Evolutionary conservation across 148 eudicot genomes (phyloP), one percentile per base, ranked within the genome.

Genomic region (Agrostemma githago): DNA sequence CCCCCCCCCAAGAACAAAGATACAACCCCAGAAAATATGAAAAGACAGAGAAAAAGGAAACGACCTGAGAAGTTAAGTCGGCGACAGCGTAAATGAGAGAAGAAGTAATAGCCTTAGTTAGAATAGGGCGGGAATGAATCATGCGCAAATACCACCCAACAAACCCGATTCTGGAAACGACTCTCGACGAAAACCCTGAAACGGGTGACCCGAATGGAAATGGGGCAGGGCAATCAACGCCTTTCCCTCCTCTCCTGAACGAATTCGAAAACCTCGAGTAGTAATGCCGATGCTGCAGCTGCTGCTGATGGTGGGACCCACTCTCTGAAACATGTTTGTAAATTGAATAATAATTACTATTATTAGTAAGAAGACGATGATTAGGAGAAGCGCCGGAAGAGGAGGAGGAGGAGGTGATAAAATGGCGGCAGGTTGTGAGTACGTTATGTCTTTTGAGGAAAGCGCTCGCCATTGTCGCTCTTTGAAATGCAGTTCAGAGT

Each of bases 31-130:
- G 34, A 26, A 26, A 26, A 26, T 26, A 26, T 26, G 4, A 15
- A 40, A 34, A 59, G 21, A 61, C 34, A 19, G 66, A 16, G 5
- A 37, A 62, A 73, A 38, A 46, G 1, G 34, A 26, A 26, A 26
- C 16, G 64, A 85, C 99, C 97, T 95, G 99, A 71, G 99, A 90
- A 5, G 99, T 85, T 8, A 95, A 81, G 58, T 95, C 99, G 34
- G 99, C 93, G 34, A 88, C 94, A 19, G 86, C 72, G 65, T 92
- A 92, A 76, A 95, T 92, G 44, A 86, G 59, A 37, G 86, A 88
- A 66, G 82, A 84, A 76, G 99, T 95, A 59, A 89, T 12, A 76
- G 94, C 86, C 74, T 95, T 95, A 2, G 97, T 95, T 62, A 88
- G 73, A 83, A 92, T 73, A 26, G 99, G 99, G 56, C 84, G 87